phyloP scores from a whole-genome alignment of 106 monocot genomes.

The Chionographis japonica region DNA sequence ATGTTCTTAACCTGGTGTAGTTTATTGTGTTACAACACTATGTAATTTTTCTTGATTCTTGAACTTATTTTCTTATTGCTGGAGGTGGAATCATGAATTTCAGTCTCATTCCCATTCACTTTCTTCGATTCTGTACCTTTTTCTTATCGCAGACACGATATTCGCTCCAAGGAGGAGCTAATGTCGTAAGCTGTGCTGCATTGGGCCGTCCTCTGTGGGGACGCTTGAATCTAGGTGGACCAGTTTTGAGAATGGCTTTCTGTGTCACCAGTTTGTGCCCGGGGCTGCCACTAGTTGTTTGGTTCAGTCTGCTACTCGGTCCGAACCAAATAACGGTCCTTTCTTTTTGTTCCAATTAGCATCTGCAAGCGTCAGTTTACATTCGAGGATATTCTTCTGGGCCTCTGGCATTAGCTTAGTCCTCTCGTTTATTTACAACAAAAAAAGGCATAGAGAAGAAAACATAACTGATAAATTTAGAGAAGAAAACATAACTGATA shows the following conservation, averaged over 20 bases:
- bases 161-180: conserved; percentile 54
- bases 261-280: conserved; percentile 21
- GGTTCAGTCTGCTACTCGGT: conserved; percentile 24
- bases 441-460: background rate
- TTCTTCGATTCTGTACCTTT: conserved; percentile 38
- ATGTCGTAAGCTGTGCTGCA: conserved; percentile 41
- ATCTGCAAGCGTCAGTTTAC: conserved; percentile 2
- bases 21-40: too few relatives aligned
- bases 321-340: conserved; percentile 8
- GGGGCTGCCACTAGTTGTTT: conserved; percentile 21
- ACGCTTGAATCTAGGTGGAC: conserved; percentile 33
- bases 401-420: conserved; percentile 11
- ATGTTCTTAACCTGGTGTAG: too few relatives aligned
- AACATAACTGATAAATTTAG: background rate
- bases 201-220: conserved; percentile 15
- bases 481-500: background rate
- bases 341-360: conserved; percentile 26
- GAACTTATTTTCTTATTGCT: background rate
- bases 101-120: conserved; percentile 20
- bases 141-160: conserved; percentile 46
- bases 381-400: conserved; percentile 13
- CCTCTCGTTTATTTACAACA: conserved; percentile 3
- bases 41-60: background rate
- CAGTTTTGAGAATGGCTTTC: conserved; percentile 25
- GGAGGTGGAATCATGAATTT: background rate